A percentile compares a stretch with the other conserved stretches of the same genome.
Conservation (phyloP, 768 basidiomycete species). For the Paxillus involutus region DNA sequence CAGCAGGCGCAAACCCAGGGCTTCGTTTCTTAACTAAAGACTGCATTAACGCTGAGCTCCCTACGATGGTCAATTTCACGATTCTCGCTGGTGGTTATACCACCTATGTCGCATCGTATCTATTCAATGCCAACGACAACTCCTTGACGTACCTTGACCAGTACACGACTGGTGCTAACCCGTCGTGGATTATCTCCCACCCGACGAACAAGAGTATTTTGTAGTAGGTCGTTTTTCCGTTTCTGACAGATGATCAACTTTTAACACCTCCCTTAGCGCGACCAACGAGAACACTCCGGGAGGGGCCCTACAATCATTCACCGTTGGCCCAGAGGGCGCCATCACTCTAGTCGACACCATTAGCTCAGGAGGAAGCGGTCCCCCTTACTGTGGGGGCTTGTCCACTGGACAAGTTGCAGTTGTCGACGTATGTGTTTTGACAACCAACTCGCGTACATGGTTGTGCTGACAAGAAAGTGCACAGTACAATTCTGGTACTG, state of each 20-base stretch:
- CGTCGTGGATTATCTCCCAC: slow-evolving; percentile 62
- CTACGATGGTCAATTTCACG: slow-evolving; percentile 61
- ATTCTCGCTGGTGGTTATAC: slow-evolving; percentile 72
- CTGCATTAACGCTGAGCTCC: not conserved
- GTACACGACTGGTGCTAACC: slow-evolving; percentile 41
- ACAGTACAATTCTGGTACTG: slow-evolving; percentile 57
- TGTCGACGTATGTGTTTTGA: slow-evolving; percentile 54
- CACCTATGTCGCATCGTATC: no score
- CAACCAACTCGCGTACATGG: no score
- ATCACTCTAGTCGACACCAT: slow-evolving; percentile 46
- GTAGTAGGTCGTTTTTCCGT: slow-evolving; percentile 38
- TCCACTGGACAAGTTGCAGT: slow-evolving; percentile 59
- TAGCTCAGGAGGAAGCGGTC: no score
- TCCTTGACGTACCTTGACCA: slow-evolving; percentile 48
- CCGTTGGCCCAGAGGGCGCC: slow-evolving; percentile 42
- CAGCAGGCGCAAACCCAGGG: not conserved
- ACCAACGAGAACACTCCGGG: slow-evolving; percentile 50
- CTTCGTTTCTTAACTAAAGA: not conserved
- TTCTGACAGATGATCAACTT: not conserved
- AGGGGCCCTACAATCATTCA: slow-evolving; percentile 57
- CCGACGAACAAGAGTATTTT: slow-evolving; percentile 55
- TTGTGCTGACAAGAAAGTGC: not conserved
- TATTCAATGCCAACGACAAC: slow-evolving; percentile 46
- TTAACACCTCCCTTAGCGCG: slow-evolving; percentile 38
- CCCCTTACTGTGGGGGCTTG: slow-evolving; percentile 51